Evolutionary conservation across 2,329 filamentous ascomycete genomes (phyloP).

Genomic region (Verticillium albo-atrum): DNA sequence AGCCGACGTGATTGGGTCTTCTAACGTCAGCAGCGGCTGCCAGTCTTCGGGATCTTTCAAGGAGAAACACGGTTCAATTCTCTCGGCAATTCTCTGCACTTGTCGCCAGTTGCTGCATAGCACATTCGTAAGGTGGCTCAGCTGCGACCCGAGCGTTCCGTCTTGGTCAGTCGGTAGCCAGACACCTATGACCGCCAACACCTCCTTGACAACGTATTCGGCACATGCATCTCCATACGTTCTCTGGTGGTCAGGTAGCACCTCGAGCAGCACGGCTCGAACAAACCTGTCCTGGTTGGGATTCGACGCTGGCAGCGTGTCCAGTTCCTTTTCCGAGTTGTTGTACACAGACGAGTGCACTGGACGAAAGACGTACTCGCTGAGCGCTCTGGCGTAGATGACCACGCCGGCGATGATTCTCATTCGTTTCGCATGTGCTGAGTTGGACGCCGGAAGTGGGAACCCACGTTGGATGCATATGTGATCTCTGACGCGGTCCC

Average conservation of each 20-base stretch:
- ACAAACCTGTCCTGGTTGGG: background rate
- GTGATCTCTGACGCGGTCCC: conserved; percentile 1
- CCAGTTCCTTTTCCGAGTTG: background rate
- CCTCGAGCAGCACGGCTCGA: background rate
- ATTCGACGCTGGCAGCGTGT: background rate
- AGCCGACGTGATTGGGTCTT: background rate
- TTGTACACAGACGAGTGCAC: background rate
- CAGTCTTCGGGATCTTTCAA: background rate
- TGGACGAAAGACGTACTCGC: background rate
- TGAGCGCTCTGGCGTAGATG: background rate
- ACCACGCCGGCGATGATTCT: background rate
- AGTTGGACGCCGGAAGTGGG: conserved; percentile 1
- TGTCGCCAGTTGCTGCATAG: background rate
- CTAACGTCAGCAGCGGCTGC: background rate
- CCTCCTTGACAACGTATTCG: background rate
- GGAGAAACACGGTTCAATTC: background rate
- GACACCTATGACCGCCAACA: background rate
- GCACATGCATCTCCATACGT: background rate
- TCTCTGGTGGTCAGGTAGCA: conserved; percentile 1
- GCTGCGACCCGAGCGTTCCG: background rate
- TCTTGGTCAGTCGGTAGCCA: background rate
- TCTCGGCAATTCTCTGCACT: background rate
- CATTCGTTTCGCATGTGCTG: background rate
- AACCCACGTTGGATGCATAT: background rate
- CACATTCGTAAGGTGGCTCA: background rate